These are phyloP conservation scores for Codiaeum variegatum DNA, from an alignment of 441 rosid species.

Conservation along the genomic window DNA sequence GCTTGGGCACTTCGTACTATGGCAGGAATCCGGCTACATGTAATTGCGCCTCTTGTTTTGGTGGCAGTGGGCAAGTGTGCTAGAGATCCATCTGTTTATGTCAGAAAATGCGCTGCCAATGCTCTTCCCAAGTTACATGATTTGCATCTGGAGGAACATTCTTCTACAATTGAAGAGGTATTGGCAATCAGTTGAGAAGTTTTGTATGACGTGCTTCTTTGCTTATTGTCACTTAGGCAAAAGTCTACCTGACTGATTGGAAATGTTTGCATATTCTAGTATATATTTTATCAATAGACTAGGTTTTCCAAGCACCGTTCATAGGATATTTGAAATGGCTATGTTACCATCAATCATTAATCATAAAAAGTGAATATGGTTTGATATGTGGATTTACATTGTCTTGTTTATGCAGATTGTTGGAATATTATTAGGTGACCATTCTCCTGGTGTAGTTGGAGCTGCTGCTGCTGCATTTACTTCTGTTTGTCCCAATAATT, in stretches of 20 bases:
- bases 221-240: not conserved
- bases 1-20: slow-evolving; percentile 97
- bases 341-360: not conserved
- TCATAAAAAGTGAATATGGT: slow-evolving; percentile 6
- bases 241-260: slow-evolving; percentile 1
- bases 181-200: slow-evolving; percentile 9
- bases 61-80: slow-evolving; percentile 82
- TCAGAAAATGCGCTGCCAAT: slow-evolving; percentile 90
- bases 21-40: slow-evolving; percentile 91
- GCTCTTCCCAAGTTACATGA: slow-evolving; percentile 92
- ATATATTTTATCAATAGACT: not conserved
- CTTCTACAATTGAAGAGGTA: slow-evolving; percentile 80
- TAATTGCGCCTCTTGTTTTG: slow-evolving; percentile 78
- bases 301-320: not conserved
- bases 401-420: slow-evolving; percentile 56
- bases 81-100: slow-evolving; percentile 88
- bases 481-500: slow-evolving; percentile 81
- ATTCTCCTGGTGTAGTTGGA: slow-evolving; percentile 91
- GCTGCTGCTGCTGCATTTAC: slow-evolving; percentile 92
- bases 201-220: not conserved
- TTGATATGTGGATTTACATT: not conserved
- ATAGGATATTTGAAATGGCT: not conserved
- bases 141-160: slow-evolving; percentile 71
- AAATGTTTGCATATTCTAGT: not conserved
- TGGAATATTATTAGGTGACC: slow-evolving; percentile 69